A percentile compares a stretch with the other conserved stretches of the same genome.
Evolutionary conservation across 1,139 yeast species (phyloP).

Genomic region (Sugiyamaella sp.): DNA sequence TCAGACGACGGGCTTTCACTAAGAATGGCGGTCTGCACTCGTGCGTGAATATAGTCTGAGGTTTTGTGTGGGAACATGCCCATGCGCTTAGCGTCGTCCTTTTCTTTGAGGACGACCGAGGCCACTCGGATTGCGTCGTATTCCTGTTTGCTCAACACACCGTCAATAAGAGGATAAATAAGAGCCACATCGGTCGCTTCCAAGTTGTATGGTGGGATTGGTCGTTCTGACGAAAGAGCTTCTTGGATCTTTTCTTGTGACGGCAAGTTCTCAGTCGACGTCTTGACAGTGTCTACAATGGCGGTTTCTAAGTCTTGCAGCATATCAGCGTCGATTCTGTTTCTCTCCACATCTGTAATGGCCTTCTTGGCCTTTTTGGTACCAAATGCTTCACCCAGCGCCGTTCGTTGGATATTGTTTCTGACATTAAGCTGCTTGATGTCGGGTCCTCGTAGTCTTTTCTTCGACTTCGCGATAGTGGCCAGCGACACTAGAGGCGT

Average conservation of each 20-base stretch:
- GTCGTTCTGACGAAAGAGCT: slow-evolving; percentile 65
- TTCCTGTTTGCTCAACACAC: slow-evolving; percentile 70
- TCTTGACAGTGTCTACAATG: slow-evolving; percentile 77
- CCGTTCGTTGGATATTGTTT: slow-evolving; percentile 67
- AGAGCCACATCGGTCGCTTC: slow-evolving; percentile 83
- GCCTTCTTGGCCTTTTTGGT: slow-evolving; percentile 95
- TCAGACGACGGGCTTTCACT: slow-evolving; percentile 38
- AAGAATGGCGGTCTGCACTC: slow-evolving; percentile 49
- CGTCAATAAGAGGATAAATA: slow-evolving; percentile 66
- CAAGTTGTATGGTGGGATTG: slow-evolving; percentile 76
- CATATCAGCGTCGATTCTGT: slow-evolving; percentile 82
- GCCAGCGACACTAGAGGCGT: slow-evolving; percentile 59
- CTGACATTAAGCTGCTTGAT: slow-evolving; percentile 47
- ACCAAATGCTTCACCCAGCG: slow-evolving; percentile 95
- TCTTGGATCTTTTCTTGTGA: slow-evolving; percentile 60
- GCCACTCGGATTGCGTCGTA: slow-evolving; percentile 65
- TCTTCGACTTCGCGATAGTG: slow-evolving; percentile 47
- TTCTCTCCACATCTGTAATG: slow-evolving; percentile 75
- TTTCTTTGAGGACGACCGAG: slow-evolving; percentile 52
- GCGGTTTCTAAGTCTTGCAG: slow-evolving; percentile 75
- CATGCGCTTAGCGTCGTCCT: slow-evolving; percentile 52
- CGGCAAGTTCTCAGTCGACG: slow-evolving; percentile 73
- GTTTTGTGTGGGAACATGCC: slow-evolving; percentile 64
- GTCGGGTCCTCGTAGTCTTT: slow-evolving; percentile 58
- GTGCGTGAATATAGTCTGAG: slow-evolving; percentile 57